Conservation (phyloP, 1,284 basidiomycete species). For the Sphagnurus paluster region DNA sequence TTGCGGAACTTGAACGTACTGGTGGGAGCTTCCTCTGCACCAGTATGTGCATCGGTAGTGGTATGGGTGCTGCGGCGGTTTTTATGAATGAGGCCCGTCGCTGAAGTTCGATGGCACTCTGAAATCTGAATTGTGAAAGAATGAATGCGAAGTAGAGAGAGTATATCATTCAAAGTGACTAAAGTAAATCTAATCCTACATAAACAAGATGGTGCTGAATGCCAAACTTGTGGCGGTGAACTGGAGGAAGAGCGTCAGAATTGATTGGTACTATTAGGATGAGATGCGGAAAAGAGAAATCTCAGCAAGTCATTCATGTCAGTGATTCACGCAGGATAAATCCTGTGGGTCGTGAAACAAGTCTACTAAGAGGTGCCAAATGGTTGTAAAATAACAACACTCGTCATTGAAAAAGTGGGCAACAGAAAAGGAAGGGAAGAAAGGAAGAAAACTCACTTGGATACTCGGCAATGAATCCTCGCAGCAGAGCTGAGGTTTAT, state of each 20-base stretch:
- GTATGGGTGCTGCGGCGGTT: conserved; percentile 85
- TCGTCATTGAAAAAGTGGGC: conserved; percentile 62
- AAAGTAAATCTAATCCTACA: not conserved
- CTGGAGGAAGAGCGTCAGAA: too few species aligned
- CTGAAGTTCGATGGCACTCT: not conserved
- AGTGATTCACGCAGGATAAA: conserved; percentile 53
- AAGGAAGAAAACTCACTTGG: conserved; percentile 11
- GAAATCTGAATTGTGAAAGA: not conserved
- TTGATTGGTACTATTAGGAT: too few species aligned
- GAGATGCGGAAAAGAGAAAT: conserved; percentile 24
- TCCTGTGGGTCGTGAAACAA: conserved; percentile 44
- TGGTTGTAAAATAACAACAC: conserved; percentile 71
- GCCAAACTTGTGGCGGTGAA: too few species aligned
- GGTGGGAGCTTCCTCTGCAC: conserved; percentile 71
- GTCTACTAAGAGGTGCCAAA: conserved; percentile 91
- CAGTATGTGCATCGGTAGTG: conserved; percentile 89
- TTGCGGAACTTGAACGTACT: conserved; percentile 73
- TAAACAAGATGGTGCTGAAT: too few species aligned
- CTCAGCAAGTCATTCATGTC: conserved; percentile 84
- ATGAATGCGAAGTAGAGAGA: too few species aligned
- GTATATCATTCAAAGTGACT: not conserved
- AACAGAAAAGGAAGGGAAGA: conserved; percentile 11
- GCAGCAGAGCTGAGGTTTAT: not conserved
- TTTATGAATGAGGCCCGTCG: conserved; percentile 72
- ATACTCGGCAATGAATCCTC: not conserved